Conservation (phyloP, 2,329 filamentous ascomycete species). For the Fonsecaea erecta region DNA sequence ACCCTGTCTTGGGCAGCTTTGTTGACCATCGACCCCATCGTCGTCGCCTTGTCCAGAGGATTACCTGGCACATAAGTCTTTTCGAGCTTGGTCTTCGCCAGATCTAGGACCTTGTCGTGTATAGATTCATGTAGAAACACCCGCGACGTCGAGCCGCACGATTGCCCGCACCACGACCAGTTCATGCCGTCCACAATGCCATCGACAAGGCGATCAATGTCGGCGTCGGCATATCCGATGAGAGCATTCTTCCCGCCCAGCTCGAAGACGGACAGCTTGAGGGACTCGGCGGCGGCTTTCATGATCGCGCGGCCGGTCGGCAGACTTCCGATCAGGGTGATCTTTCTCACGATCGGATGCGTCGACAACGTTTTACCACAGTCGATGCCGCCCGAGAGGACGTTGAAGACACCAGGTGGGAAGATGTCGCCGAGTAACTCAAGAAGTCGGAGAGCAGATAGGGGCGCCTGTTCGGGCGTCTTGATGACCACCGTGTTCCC, state of each 20-base stretch:
- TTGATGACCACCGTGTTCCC: constrained; percentile 65
- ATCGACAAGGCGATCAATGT: constrained; percentile 70
- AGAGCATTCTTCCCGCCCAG: constrained; percentile 69
- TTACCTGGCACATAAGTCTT: constrained; percentile 66
- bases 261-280: constrained; percentile 65
- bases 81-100: constrained; percentile 61
- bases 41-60: constrained; percentile 59
- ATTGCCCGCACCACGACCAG: constrained; percentile 48
- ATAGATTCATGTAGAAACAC: constrained; percentile 66
- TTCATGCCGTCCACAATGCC: constrained; percentile 56
- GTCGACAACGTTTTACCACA: constrained; percentile 41
- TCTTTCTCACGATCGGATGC: constrained; percentile 48
- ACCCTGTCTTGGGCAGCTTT: constrained; percentile 1
- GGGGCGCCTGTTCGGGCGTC: constrained; percentile 64
- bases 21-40: constrained; percentile 6
- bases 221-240: constrained; percentile 67
- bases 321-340: constrained; percentile 46
- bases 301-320: constrained; percentile 45
- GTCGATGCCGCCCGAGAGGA: constrained; percentile 39
- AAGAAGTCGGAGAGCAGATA: constrained; percentile 55
- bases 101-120: constrained; percentile 66
- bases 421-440: constrained; percentile 44
- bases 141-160: constrained; percentile 68
- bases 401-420: constrained; percentile 48
- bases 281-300: constrained; percentile 45